These are phyloP conservation scores for Protomyces macrosporus DNA, from an alignment of 1,139 yeast species.

Conservation along the genomic window DNA sequence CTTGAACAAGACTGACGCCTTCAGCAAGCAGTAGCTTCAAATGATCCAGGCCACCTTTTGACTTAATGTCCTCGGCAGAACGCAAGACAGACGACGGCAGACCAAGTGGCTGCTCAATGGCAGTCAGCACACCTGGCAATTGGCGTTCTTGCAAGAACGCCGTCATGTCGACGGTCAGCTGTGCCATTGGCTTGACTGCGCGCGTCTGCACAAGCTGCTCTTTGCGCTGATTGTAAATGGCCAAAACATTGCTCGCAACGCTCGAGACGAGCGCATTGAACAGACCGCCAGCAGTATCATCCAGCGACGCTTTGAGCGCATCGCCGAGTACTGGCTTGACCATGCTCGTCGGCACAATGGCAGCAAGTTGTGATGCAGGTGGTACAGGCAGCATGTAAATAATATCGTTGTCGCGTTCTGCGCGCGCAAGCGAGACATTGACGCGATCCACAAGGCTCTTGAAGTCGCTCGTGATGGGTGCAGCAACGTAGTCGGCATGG, in stretches of 20 bases:
- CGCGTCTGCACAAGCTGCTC: conserved; percentile 51
- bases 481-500: conserved; percentile 43
- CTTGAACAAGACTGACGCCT: conserved; percentile 44
- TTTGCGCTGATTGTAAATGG: conserved; percentile 64
- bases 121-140: conserved; percentile 61
- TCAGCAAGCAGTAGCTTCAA: conserved; percentile 48
- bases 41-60: conserved; percentile 50
- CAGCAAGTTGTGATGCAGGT: conserved; percentile 42
- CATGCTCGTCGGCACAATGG: conserved; percentile 51
- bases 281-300: conserved; percentile 33
- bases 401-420: conserved; percentile 76
- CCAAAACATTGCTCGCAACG: conserved; percentile 59
- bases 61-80: conserved; percentile 53
- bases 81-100: conserved; percentile 55
- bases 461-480: conserved; percentile 46
- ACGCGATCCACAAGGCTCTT: conserved; percentile 48
- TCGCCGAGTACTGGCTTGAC: conserved; percentile 50
- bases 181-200: conserved; percentile 50
- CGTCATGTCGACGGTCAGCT: conserved; percentile 46
- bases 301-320: conserved; percentile 39
- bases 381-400: conserved; percentile 69
- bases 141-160: conserved; percentile 34
- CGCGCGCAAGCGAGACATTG: conserved; percentile 46
- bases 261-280: conserved; percentile 63
- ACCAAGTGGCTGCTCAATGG: conserved; percentile 57